Conservation (phyloP, 176 grass and related monocot species). For the Thinopyrum elongatum region DNA sequence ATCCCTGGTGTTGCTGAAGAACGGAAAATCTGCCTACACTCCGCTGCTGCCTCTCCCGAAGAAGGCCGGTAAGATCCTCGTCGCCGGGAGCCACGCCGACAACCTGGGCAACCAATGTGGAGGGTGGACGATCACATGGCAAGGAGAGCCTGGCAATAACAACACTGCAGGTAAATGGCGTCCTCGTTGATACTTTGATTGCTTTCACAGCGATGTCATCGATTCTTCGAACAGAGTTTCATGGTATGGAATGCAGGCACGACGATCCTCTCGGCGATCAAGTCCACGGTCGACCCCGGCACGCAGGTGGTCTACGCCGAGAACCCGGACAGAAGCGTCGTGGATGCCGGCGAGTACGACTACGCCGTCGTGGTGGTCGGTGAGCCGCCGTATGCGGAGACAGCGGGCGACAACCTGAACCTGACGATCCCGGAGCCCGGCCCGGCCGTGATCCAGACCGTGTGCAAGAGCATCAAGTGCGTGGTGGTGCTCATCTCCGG, state of each 20-base stretch:
- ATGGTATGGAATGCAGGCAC: conserved; percentile 36
- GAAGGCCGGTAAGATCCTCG: conserved; percentile 63
- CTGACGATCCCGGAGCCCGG: conserved; percentile 74
- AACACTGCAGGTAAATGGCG: conserved; percentile 37
- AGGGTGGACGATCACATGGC: conserved; percentile 79
- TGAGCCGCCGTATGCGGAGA: conserved; percentile 63
- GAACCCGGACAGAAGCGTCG: conserved; percentile 40
- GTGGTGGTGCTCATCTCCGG: conserved; percentile 72
- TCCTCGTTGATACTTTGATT: not conserved
- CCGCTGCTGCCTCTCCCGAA: conserved; percentile 56
- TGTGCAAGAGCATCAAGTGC: conserved; percentile 65
- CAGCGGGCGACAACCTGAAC: conserved; percentile 66
- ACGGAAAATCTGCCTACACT: conserved; percentile 37
- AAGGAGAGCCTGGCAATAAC: conserved; percentile 58
- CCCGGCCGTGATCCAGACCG: conserved; percentile 56
- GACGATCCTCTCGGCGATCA: conserved; percentile 64
- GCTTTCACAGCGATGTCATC: no score
- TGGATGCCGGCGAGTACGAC: conserved; percentile 48
- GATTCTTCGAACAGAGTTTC: not conserved
- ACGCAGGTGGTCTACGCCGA: conserved; percentile 66
- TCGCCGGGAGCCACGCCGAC: conserved; percentile 63
- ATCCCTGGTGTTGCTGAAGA: conserved; percentile 75
- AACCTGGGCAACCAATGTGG: conserved; percentile 70
- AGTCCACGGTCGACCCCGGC: conserved; percentile 53
- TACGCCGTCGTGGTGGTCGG: conserved; percentile 69